Conservation (phyloP, 805 yeast species). For the Saccharomyces kudriavzevii region DNA sequence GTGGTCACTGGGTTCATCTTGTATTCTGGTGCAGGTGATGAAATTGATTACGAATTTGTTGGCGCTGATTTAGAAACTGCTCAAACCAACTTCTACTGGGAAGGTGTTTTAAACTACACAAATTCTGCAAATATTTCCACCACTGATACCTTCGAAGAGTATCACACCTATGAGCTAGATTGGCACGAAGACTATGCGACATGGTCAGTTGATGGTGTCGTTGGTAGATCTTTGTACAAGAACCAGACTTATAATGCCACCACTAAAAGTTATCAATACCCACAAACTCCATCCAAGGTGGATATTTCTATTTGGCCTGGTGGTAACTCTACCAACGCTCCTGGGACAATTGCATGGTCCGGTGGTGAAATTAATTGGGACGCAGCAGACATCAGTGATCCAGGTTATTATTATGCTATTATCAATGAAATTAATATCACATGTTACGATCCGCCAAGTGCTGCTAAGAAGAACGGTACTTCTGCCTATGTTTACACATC, state of each 20-base stretch:
- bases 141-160: slow-evolving; percentile 52
- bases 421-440: slow-evolving; percentile 52
- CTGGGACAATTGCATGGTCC: slow-evolving; percentile 73
- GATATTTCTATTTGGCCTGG: slow-evolving; percentile 76
- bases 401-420: slow-evolving; percentile 75
- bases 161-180: slow-evolving; percentile 69
- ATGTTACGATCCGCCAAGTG: slow-evolving; percentile 67
- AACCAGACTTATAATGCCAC: slow-evolving; percentile 59
- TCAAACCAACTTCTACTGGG: slow-evolving; percentile 74
- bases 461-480: slow-evolving; percentile 38
- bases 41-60: slow-evolving; percentile 79
- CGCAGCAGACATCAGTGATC: slow-evolving; percentile 57
- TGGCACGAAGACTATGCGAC: slow-evolving; percentile 66
- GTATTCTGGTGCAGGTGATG: slow-evolving; percentile 81
- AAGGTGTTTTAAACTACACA: slow-evolving; percentile 62
- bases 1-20: slow-evolving; percentile 77
- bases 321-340: slow-evolving; percentile 46
- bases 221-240: slow-evolving; percentile 56
- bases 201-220: slow-evolving; percentile 68
- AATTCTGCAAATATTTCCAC: slow-evolving; percentile 40
- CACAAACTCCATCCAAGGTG: slow-evolving; percentile 68
- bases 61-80: slow-evolving; percentile 62
- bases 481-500: slow-evolving; percentile 48
- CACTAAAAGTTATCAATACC: slow-evolving; percentile 45
- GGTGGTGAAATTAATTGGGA: slow-evolving; percentile 86